Evolutionary conservation across 164 flowering plant genomes (phyloP).

Genomic region (Cinnamomum chago): DNA sequence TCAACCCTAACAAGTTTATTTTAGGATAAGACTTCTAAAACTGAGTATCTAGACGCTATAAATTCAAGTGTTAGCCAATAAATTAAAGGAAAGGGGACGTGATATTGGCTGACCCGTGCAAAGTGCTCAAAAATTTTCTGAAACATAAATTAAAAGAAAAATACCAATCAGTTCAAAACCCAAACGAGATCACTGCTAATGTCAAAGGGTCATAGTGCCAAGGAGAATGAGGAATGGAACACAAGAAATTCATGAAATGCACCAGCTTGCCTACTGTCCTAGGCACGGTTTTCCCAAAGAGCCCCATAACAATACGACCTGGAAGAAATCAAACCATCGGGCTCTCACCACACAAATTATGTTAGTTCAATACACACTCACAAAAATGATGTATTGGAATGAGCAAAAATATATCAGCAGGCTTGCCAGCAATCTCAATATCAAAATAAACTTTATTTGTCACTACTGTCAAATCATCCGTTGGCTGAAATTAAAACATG

Average conservation of each 20-base stretch:
- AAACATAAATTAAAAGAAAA: constrained; percentile 5
- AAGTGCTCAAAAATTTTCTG: constrained; percentile 91
- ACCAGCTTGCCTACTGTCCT: constrained; percentile 48
- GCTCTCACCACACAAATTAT: no score
- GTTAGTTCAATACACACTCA: background rate
- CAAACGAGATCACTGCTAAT: background rate
- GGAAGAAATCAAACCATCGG: constrained; percentile 10
- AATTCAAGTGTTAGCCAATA: background rate
- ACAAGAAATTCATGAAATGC: no score
- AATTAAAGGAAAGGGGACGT: background rate
- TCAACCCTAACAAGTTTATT: no score
- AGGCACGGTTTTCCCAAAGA: constrained; percentile 85
- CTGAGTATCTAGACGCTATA: background rate
- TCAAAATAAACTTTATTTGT: constrained; percentile 85
- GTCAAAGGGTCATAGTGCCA: background rate
- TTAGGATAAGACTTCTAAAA: background rate
- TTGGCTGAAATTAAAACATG: constrained; percentile 31
- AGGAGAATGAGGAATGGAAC: background rate
- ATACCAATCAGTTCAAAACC: background rate
- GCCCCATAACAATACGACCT: constrained; percentile 86
- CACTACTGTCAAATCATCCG: constrained; percentile 58
- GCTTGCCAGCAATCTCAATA: constrained; percentile 75
- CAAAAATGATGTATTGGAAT: background rate
- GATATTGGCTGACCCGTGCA: constrained; percentile 61
- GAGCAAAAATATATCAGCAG: constrained; percentile 55